phyloP scores from a whole-genome alignment of 1,139 yeast genomes.

The Pneumocystis sp. region DNA sequence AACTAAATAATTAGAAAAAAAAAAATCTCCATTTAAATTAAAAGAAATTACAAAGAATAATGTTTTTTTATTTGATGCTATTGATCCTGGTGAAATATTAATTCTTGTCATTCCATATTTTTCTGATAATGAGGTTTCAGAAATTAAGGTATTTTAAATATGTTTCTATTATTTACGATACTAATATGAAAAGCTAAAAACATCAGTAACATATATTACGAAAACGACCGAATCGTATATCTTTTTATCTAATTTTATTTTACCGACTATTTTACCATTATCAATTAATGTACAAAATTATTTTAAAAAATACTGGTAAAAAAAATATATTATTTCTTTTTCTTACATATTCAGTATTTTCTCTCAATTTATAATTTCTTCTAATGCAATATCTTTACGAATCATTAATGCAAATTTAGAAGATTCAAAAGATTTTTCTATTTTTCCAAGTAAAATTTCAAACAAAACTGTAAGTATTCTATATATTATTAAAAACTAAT shows the following conservation, averaged over 20 bases:
- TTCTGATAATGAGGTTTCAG: neutral
- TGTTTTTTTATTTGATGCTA: neutral
- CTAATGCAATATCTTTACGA: neutral
- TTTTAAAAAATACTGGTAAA: constrained; percentile 34
- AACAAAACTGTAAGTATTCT: neutral
- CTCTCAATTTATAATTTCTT: neutral
- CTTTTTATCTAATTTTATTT: neutral
- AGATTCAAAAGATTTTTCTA: neutral
- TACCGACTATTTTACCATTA: constrained; percentile 28
- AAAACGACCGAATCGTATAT: neutral
- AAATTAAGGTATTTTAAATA: neutral
- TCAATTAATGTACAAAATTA: constrained; percentile 70
- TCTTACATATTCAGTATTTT: neutral
- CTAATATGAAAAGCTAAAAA: neutral
- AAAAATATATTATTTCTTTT: neutral
- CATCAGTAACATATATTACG: neutral
- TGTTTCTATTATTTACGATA: neutral
- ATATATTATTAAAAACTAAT: neutral
- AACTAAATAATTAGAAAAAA: neutral
- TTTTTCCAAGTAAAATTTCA: neutral
- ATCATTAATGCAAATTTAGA: neutral
- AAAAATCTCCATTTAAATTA: neutral
- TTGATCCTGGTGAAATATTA: neutral
- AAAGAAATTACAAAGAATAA: neutral
- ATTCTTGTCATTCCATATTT: neutral